Conservation (phyloP, 2,329 filamentous ascomycete species). For the Didymella pomorum region DNA sequence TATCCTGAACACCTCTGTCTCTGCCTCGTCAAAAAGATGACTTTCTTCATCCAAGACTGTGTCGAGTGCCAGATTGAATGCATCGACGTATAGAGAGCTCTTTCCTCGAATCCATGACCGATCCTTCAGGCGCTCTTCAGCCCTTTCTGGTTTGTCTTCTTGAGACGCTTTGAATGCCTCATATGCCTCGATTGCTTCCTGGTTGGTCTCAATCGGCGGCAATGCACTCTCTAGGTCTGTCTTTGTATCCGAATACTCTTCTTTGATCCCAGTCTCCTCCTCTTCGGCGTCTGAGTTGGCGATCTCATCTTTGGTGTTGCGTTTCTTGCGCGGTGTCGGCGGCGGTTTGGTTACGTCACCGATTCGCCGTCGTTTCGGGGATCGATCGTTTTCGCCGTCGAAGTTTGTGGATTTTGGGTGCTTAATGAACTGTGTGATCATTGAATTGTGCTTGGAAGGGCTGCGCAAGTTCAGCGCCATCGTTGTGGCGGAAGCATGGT, state of each 20-base stretch:
- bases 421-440: conserved; percentile 55
- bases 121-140: conserved; percentile 63
- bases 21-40: conserved; percentile 83
- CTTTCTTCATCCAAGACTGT: conserved; percentile 89
- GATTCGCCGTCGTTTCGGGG: conserved; percentile 54
- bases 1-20: conserved; percentile 76
- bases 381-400: conserved; percentile 50
- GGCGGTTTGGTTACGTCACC: conserved; percentile 35
- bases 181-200: conserved; percentile 80
- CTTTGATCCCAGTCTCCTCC: conserved; percentile 43
- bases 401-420: conserved; percentile 57
- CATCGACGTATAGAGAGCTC: conserved; percentile 95
- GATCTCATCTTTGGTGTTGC: conserved; percentile 42
- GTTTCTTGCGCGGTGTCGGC: conserved; percentile 33
- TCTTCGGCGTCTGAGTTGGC: conserved; percentile 52
- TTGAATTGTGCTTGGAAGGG: conserved; percentile 57
- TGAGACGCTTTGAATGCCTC: conserved; percentile 71
- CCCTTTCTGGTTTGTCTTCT: conserved; percentile 47
- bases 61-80: conserved; percentile 90
- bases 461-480: conserved; percentile 52
- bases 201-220: conserved; percentile 69
- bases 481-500: conserved; percentile 19
- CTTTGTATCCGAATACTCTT: conserved; percentile 48
- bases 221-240: conserved; percentile 77
- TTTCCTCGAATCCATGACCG: conserved; percentile 75